Evolutionary conservation across 495 filamentous ascomycete genomes (phyloP).

Genomic region (Rusavskia elegans): DNA sequence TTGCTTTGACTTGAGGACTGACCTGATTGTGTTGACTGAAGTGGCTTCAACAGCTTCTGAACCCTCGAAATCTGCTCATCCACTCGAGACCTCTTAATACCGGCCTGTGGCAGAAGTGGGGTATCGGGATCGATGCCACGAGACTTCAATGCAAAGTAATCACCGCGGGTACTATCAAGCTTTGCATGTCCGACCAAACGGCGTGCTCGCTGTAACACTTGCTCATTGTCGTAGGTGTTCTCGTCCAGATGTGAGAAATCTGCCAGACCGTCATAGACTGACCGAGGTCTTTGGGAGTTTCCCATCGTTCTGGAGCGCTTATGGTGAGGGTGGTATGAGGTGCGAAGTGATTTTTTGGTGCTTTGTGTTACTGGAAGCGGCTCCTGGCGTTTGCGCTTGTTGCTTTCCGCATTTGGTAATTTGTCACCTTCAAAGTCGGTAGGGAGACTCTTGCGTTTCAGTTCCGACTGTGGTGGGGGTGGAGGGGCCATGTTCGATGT

Average conservation of each 20-base stretch:
- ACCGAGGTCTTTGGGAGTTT: neutral
- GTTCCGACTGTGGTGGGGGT: neutral
- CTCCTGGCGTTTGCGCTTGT: constrained; percentile 1
- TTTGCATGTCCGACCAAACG: neutral
- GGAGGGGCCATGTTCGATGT: constrained; percentile 7
- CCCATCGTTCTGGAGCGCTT: constrained; percentile 1
- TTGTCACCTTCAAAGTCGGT: constrained; percentile 1
- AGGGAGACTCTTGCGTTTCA: constrained; percentile 12
- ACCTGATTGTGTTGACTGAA: too few species aligned
- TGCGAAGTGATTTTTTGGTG: neutral
- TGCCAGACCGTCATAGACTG: neutral
- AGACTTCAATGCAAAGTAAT: constrained; percentile 16
- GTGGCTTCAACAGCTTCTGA: neutral
- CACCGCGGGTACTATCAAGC: constrained; percentile 10
- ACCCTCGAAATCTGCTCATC: constrained; percentile 1
- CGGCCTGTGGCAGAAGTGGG: constrained; percentile 6
- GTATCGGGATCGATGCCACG: constrained; percentile 15
- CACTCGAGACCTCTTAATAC: constrained; percentile 1
- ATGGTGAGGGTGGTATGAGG: constrained; percentile 1
- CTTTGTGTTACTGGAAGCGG: neutral
- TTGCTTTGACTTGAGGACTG: neutral
- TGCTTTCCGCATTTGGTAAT: neutral
- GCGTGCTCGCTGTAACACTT: neutral
- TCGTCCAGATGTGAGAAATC: neutral
- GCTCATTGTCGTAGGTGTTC: neutral